Evolutionary conservation across 768 basidiomycete species (phyloP).

Genomic region (Porphyrellus cyaneotinctus): DNA sequence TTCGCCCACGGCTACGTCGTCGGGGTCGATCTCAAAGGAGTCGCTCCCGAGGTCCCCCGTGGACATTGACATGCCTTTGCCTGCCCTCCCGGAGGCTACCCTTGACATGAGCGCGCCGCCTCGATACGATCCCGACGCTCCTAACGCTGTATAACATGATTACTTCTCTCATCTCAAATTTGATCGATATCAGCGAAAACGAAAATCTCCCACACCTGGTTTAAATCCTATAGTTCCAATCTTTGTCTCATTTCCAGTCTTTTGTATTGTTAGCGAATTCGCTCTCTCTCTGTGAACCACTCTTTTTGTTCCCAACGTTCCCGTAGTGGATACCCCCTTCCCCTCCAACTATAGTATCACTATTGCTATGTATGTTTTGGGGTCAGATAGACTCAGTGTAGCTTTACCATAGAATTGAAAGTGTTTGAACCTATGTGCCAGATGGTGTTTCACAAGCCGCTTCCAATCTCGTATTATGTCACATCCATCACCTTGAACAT

Average conservation of each 20-base stretch:
- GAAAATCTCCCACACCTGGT: no score
- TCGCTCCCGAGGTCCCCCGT: conserved; percentile 24
- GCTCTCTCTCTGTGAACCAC: neutral
- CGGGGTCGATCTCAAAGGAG: conserved; percentile 26
- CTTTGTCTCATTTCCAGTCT: conserved; percentile 1
- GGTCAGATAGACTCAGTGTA: conserved; percentile 26
- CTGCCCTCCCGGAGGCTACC: conserved; percentile 18
- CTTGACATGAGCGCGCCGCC: conserved; percentile 16
- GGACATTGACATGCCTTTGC: conserved; percentile 16
- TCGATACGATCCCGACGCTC: conserved; percentile 18
- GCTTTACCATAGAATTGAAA: conserved; percentile 3
- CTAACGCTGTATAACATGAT: conserved; percentile 17
- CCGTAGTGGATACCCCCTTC: conserved; percentile 18
- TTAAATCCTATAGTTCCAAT: neutral
- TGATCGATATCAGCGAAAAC: no score
- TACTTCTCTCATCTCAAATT: neutral
- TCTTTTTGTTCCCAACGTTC: neutral
- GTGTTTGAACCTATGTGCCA: neutral
- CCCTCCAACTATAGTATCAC: conserved; percentile 11
- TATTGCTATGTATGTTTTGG: conserved; percentile 23
- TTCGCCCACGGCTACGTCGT: conserved; percentile 19
- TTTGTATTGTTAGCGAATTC: conserved; percentile 29
- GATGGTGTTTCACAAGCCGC: no score
- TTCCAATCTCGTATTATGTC: no score
- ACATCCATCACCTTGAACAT: no score